A percentile compares a stretch with the other conserved stretches of the same genome.
These are phyloP conservation scores for Brachypodium distachyon DNA, from an alignment of 202 grass and related monocot species.

Conservation along the genomic window DNA sequence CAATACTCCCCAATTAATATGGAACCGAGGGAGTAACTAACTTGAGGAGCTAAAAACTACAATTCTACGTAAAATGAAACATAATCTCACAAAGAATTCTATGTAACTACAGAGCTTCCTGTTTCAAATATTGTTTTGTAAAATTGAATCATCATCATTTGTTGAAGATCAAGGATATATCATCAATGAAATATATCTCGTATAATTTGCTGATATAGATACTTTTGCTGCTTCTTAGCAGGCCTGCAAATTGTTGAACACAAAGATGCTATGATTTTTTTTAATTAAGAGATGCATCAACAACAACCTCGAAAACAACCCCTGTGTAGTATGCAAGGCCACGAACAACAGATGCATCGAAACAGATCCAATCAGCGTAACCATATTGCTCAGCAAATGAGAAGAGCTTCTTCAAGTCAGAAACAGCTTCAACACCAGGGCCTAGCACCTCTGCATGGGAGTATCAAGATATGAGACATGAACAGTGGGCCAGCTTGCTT, in stretches of 20 bases:
- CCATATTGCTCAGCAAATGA: conserved; percentile 69
- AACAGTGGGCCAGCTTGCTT: background rate
- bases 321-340: conserved; percentile 92
- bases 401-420: conserved; percentile 75
- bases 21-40: background rate
- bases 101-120: background rate
- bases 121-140: no score
- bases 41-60: background rate
- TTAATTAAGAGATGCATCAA: background rate
- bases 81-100: background rate
- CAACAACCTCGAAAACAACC: conserved; percentile 72
- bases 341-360: conserved; percentile 82
- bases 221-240: background rate
- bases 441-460: conserved; percentile 59
- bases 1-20: no score
- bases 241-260: background rate
- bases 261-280: background rate
- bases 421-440: conserved; percentile 54
- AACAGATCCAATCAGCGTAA: conserved; percentile 77
- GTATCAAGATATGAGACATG: conserved; percentile 3
- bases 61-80: background rate
- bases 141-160: background rate
- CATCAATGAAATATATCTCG: background rate
- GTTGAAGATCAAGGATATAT: background rate
- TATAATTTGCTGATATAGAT: background rate